Base-by-base conservation (phyloP, 768 basidiomycete genomes). In the Krasilnikovozyma curviuscula region DNA sequence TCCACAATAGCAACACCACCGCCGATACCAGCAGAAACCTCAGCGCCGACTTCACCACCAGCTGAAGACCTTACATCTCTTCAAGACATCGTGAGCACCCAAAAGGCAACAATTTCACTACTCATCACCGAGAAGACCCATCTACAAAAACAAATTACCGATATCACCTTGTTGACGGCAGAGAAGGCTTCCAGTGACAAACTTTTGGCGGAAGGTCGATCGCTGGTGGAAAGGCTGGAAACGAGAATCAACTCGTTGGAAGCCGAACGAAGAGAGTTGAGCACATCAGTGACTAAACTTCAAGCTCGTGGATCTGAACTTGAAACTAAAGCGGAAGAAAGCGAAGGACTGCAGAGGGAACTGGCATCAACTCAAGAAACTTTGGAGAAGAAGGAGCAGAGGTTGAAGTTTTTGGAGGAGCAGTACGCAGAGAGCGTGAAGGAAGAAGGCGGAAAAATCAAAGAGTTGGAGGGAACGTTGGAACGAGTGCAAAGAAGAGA, bases 111-210 rank as follows among this genome's bases (percentile, higher is more conserved):
- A 0, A 81, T 88, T 49, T 70, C 78, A 39, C 61, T 80, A n/a
- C 69, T 88, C 13, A 81, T 84, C 18, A 71, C 75, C 3, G 81
- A 82, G 57, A 81, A 81, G 62, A 71, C 74, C 7, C 68, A 71
- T 18, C 67, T 82, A 30, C 65, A 68, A 14, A 60, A 54, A 21
- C 71, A 71, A 43, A 58, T 79, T 39, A 73, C 74, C 37, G 71
- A 68, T 40, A 62, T 73, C n/a, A 69, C 33, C 69, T 83, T 70
- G 61, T 24, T 27, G 7, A 6, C 37, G 5, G 8, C 40, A 13
- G 7, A 44, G 28, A 30, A 25, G 35, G 40, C 35, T 19, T n/a
- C 37, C 24, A 32, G 18, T 49, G 46, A 49, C 23, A 32, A 48
- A 38, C 35, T 48, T 19, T 33, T n/a, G n/a, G n/a, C 45, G 5